phyloP scores from a whole-genome alignment of 768 basidiomycete genomes.

The Nidularia pulvinata region DNA sequence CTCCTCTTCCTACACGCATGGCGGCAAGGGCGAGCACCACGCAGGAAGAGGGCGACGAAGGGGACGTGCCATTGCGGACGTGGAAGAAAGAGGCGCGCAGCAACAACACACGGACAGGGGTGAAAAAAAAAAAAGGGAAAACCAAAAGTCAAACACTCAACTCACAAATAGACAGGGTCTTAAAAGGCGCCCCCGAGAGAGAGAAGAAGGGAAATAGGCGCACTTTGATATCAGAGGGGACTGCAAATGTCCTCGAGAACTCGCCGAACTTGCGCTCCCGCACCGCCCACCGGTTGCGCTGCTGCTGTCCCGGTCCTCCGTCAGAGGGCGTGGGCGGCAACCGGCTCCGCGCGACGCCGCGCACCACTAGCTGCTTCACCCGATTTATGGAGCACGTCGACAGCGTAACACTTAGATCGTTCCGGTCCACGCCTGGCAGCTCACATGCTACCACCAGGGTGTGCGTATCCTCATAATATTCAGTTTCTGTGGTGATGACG shows the following conservation, averaged over 20 bases:
- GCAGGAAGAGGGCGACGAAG: slow-evolving; percentile 11
- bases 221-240: slow-evolving; percentile 59
- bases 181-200: slow-evolving; percentile 2
- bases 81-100: slow-evolving; percentile 2
- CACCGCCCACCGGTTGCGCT: slow-evolving; percentile 8
- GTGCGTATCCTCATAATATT: slow-evolving; percentile 24
- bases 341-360: slow-evolving; percentile 31
- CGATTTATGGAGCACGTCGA: slow-evolving; percentile 61
- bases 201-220: slow-evolving; percentile 16
- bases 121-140: slow-evolving; percentile 10
- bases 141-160: slow-evolving; percentile 13
- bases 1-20: slow-evolving; percentile 43
- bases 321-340: slow-evolving; percentile 22
- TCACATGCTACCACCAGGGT: slow-evolving; percentile 63
- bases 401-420: slow-evolving; percentile 58
- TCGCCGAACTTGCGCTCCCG: slow-evolving; percentile 56
- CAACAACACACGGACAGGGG: neutral
- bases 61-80: neutral
- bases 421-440: slow-evolving; percentile 64
- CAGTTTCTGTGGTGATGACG: slow-evolving; percentile 41
- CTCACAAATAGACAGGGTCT: slow-evolving; percentile 1
- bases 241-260: slow-evolving; percentile 48
- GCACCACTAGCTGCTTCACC: slow-evolving; percentile 59
- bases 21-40: slow-evolving; percentile 5
- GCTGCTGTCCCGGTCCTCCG: neutral